Evolutionary conservation across 345 rosid genomes (phyloP).

Genomic region (Eucalyptus dawsonii): DNA sequence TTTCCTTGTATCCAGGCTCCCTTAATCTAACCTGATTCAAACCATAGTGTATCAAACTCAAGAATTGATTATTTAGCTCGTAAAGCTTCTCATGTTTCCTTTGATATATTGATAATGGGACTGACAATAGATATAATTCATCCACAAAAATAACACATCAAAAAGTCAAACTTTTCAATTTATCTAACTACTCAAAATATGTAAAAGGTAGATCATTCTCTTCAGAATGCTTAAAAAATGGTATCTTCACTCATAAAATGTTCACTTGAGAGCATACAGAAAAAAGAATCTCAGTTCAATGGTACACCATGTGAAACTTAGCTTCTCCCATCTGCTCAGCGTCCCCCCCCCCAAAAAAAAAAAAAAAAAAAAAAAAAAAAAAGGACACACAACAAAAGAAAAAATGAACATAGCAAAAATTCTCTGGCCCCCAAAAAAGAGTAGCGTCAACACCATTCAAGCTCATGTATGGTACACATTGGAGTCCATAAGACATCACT

Average conservation of each 20-base stretch:
- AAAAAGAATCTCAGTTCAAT: neutral
- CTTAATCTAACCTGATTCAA: conserved; percentile 66
- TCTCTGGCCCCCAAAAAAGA: no score
- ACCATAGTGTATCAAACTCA: neutral
- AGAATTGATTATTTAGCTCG: neutral
- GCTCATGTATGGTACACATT: no score
- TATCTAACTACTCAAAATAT: neutral
- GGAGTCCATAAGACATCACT: no score
- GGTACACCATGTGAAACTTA: no score
- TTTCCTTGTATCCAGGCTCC: conserved; percentile 88
- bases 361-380: no score
- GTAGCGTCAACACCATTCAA: no score
- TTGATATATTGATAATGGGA: neutral
- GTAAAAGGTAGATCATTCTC: neutral
- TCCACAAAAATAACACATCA: neutral
- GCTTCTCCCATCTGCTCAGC: no score
- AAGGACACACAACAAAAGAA: no score
- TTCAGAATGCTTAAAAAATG: neutral
- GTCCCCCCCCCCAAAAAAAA: no score
- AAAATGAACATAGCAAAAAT: no score
- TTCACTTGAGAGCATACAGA: neutral
- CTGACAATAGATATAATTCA: neutral
- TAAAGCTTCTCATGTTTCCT: neutral
- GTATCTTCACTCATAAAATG: neutral
- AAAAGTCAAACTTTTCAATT: neutral